Evolutionary conservation across 176 grass and related monocot species (phyloP), one percentile per base, ranked within the genome.

Genomic region (Paspalum vaginatum): DNA sequence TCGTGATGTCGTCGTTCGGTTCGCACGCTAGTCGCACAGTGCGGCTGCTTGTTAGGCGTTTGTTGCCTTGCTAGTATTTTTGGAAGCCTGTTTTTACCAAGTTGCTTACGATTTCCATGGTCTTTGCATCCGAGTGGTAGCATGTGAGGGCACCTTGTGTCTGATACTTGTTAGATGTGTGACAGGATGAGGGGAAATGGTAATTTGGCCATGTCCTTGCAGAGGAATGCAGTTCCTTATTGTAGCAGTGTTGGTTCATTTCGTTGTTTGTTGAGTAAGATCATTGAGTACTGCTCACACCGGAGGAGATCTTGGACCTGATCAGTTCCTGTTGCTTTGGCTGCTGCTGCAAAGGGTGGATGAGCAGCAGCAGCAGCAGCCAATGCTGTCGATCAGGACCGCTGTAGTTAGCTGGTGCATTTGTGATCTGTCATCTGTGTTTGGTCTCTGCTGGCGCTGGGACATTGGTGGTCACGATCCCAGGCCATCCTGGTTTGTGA

Each of bases 191-290:
- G 16, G 12, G 27, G 60, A 57, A 68, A 24, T 11, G 18, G 12
- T 43, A 66, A 51, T 65, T 32, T 65, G 16, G 48, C 13, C 21
- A 40, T 71, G 22, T 57, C 56, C 9, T 68, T 63, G 61, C 56
- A 57, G 39, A 76, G 8, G 5, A 54, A 85, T 80, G 71, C 37
- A 27, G 53, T 26, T 74, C 11, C 61, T 52, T 61, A 20, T 25
- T 45, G 40, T 11, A 25, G 38, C 25, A 60, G 22, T 60, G 32
- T 32, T 32, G 1, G 32, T 32, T 58, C 58, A 41, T 26, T 18
- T 5, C 20, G 40, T 65, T 56, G 25, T 42, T 65, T 72, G 13
- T 20, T 57, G 20, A 76, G 13, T 27, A 68, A 4, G 61, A 27
- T 42, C 10, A 26, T 75, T 4, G 5, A 40, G 14, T 41, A 46